Evolutionary conservation across 2,329 filamentous ascomycete species (phyloP), one percentile per base, ranked within the genome.

Genomic region (Colletotrichum horii): DNA sequence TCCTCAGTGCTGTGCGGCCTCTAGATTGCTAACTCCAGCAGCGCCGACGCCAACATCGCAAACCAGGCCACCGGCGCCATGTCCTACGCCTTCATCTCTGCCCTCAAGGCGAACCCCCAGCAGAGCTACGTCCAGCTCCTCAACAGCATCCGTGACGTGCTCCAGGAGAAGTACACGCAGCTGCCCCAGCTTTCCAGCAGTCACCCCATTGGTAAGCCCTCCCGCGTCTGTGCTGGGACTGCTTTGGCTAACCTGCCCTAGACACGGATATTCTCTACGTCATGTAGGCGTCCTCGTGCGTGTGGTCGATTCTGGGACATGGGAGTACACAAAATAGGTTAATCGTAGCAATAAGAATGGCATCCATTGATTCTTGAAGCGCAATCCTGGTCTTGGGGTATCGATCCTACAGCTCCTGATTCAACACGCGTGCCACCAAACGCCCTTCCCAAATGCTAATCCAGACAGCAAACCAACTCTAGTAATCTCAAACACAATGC

Each of bases 161-260:
- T 99, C 75, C 88, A 94, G 79, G 91, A 91, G 52, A 97, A 97
- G 84, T 99, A 99, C 84, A 90, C 91, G 11, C 97, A 99, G 87
- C 98, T 98, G 87, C 97, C 97, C 68, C 97, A 99, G 88, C 88
- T 99, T 79, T 98, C 96, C 82, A 96, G 95, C 87, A 98, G 96
- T 84, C 97, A 99, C 86, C 97, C 97, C 43, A 88, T 99, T 82
- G 96, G 96, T 98, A 92, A 87, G 93, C 28, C 16, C 4, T 48
- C 43, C 3, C 32, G 34, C 8, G n/a, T 19, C 28, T 6, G 16
- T 3, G 22, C 14, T 4, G 12, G 6, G 11, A 5, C 7, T 24
- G 28, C 30, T 38, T n/a, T 64, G 61, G 61, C 61, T 64, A 58
- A 62, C 24, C 16, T n/a, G 4, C 4, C 28, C 9, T n/a, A 76